Conservation (phyloP, 371 early-diverging fungal genomes). For the Rhizomucor pusillus region DNA sequence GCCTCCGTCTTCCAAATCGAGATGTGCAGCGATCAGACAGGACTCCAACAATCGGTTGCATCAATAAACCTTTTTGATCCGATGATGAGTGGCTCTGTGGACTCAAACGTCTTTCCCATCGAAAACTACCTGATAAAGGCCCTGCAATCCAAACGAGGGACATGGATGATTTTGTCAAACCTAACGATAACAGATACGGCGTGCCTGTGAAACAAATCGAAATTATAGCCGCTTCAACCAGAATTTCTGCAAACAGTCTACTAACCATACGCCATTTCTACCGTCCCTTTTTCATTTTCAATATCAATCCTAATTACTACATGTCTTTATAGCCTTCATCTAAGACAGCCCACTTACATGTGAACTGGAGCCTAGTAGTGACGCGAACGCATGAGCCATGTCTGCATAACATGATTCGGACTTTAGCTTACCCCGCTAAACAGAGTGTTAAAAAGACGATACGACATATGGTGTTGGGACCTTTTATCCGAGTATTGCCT, state of each 20-base stretch:
- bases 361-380: slow-evolving; percentile 36
- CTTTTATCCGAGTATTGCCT: slow-evolving; percentile 26
- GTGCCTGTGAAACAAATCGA: slow-evolving; percentile 60
- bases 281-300: slow-evolving; percentile 48
- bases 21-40: slow-evolving; percentile 73
- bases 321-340: neutral
- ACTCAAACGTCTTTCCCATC: neutral
- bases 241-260: neutral
- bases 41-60: slow-evolving; percentile 82
- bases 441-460: slow-evolving; percentile 42
- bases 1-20: slow-evolving; percentile 69
- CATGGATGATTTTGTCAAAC: slow-evolving; percentile 78
- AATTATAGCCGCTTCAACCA: neutral
- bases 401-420: slow-evolving; percentile 3
- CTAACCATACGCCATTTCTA: slow-evolving; percentile 66
- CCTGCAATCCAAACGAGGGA: slow-evolving; percentile 97
- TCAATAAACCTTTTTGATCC: slow-evolving; percentile 57
- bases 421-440: slow-evolving; percentile 32
- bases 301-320: neutral
- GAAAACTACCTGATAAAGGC: slow-evolving; percentile 79
- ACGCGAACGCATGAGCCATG: neutral
- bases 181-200: slow-evolving; percentile 85
- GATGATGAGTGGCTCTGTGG: neutral
- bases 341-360: slow-evolving; percentile 32
- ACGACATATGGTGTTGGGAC: slow-evolving; percentile 32